Evolutionary conservation across 768 basidiomycete genomes (phyloP).

Genomic region (Calocybe cyanea): DNA sequence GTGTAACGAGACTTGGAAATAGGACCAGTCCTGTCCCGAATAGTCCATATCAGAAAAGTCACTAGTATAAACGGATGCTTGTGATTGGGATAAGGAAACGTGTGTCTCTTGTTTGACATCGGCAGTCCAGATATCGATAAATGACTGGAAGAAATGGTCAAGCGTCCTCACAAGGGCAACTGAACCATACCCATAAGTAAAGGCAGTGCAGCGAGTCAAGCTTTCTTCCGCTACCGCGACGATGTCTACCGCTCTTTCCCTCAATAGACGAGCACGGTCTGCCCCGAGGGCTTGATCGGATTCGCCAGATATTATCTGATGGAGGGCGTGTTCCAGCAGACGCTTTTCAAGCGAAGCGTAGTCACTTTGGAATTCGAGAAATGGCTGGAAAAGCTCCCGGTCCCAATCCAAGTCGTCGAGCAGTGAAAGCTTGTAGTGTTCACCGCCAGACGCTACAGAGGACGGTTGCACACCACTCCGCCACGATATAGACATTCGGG

Average conservation of each 20-base stretch:
- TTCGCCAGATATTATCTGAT: conserved; percentile 41
- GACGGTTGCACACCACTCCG: conserved; percentile 39
- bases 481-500: conserved; percentile 65
- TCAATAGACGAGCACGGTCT: conserved; percentile 60
- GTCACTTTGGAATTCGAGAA: conserved; percentile 85
- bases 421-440: conserved; percentile 18
- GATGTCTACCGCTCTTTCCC: conserved; percentile 72
- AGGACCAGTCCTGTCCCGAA: conserved; percentile 82
- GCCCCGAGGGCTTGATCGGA: conserved; percentile 30
- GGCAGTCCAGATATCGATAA: conserved; percentile 62
- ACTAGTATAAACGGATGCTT: conserved; percentile 36
- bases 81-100: conserved; percentile 23
- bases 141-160: conserved; percentile 66
- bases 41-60: conserved; percentile 85
- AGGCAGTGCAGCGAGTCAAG: conserved; percentile 63
- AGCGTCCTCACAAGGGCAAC: conserved; percentile 70
- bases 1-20: conserved; percentile 80
- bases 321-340: conserved; percentile 57
- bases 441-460: conserved; percentile 20
- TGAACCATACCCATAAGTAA: conserved; percentile 90
- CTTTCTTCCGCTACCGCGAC: conserved; percentile 81
- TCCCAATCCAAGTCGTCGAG: conserved; percentile 72
- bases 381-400: conserved; percentile 88
- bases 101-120: conserved; percentile 40
- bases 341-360: conserved; percentile 77